A percentile compares a stretch with the other conserved stretches of the same genome.
phyloP scores from a whole-genome alignment of 495 filamentous ascomycete species.

The Xylaria bambusicola region DNA sequence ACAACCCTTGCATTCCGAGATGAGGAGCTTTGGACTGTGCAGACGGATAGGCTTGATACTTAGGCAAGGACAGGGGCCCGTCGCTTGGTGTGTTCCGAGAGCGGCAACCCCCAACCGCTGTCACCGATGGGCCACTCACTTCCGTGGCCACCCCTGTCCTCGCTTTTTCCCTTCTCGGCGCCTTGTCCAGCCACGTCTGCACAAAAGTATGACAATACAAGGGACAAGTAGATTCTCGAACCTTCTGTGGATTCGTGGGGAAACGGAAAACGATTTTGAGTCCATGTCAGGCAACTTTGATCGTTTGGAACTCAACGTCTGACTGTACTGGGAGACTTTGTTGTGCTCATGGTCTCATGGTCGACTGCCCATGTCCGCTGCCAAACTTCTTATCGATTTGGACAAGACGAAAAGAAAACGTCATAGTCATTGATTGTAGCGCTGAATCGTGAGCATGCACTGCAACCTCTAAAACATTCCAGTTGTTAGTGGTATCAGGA shows the following conservation, averaged over 20 bases:
- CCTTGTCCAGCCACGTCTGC: constrained; percentile 13
- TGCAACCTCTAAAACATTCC: too few relatives aligned
- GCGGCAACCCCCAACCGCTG: constrained; percentile 29
- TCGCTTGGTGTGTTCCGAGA: constrained; percentile 29
- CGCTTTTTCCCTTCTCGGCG: neutral
- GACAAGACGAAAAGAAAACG: too few relatives aligned
- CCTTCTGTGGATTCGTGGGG: constrained; percentile 42
- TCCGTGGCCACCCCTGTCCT: constrained; percentile 8
- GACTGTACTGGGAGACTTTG: too few relatives aligned
- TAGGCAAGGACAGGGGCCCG: constrained; percentile 14
- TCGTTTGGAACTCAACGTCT: neutral
- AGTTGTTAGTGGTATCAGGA: too few relatives aligned
- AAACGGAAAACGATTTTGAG: neutral
- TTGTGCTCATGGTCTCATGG: too few relatives aligned
- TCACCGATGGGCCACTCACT: constrained; percentile 16
- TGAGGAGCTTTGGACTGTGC: constrained; percentile 12
- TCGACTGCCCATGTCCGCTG: too few relatives aligned
- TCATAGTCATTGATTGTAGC: too few relatives aligned
- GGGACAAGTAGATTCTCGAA: constrained; percentile 42
- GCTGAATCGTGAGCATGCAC: too few relatives aligned
- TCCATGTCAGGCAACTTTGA: neutral
- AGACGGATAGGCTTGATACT: neutral
- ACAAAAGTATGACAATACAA: constrained; percentile 23
- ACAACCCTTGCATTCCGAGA: constrained; percentile 20
- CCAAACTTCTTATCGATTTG: too few relatives aligned